Percentiles rank a stretch among this genome's conserved stretches.
Evolutionary conservation across 768 basidiomycete species (phyloP).

Genomic region (Russula ochroleuca): DNA sequence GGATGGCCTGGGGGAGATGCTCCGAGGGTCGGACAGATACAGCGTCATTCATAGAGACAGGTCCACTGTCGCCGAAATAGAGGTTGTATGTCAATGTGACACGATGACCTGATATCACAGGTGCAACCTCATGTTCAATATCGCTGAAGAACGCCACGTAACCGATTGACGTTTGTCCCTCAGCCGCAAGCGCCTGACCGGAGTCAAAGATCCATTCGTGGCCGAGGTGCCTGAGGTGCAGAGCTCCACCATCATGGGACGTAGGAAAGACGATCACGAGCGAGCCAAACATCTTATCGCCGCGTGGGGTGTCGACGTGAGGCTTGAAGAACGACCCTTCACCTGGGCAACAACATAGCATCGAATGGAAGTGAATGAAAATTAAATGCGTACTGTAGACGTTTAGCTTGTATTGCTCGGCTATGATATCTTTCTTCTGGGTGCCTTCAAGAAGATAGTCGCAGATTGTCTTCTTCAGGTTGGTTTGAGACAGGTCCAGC

Average conservation of each 20-base stretch:
- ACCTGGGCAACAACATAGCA: not conserved
- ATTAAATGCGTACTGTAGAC: not conserved
- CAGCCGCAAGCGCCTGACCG: no score
- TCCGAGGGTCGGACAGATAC: no score
- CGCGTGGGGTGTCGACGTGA: not conserved
- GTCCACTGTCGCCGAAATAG: constrained; percentile 27
- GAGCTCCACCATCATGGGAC: constrained; percentile 43
- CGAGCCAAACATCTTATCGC: not conserved
- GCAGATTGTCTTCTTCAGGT: not conserved
- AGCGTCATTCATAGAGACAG: not conserved
- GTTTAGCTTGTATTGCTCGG: not conserved
- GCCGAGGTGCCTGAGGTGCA: constrained; percentile 36
- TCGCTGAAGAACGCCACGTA: constrained; percentile 40
- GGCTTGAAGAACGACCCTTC: not conserved
- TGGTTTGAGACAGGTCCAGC: not conserved
- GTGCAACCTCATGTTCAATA: no score
- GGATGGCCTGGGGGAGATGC: not conserved
- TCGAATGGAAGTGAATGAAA: not conserved
- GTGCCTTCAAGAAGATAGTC: not conserved
- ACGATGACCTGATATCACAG: constrained; percentile 34
- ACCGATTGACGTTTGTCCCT: no score
- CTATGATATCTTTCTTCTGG: not conserved
- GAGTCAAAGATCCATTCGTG: no score
- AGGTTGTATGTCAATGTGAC: constrained; percentile 43
- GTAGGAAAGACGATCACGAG: constrained; percentile 28